Conservation (phyloP, 768 basidiomycete species). For the Pisolithus tinctorius region DNA sequence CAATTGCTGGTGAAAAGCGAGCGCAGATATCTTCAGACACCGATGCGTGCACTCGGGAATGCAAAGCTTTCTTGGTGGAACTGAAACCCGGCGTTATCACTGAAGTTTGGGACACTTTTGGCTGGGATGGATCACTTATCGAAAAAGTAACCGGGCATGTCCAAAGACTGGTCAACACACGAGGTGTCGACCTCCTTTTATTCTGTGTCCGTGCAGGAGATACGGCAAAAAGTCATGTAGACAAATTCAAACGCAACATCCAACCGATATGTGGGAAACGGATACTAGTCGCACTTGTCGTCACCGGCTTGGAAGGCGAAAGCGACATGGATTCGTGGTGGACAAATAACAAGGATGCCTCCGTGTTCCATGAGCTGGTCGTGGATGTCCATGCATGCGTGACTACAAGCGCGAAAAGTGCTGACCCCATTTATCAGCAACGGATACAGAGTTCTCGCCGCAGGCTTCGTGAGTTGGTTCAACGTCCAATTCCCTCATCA, state of each 20-base stretch:
- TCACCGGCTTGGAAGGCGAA: constrained; percentile 15
- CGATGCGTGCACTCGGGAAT: neutral
- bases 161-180: neutral
- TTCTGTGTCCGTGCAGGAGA: neutral
- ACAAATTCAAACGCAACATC: neutral
- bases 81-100: neutral
- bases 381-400: neutral
- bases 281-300: constrained; percentile 6
- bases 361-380: neutral
- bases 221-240: neutral
- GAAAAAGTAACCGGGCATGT: neutral
- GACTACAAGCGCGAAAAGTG: neutral
- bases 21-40: neutral
- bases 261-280: neutral
- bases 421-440: neutral
- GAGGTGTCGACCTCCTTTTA: neutral
- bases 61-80: neutral
- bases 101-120: neutral
- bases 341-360: constrained; percentile 15
- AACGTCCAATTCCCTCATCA: neutral
- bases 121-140: neutral
- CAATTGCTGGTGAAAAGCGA: neutral
- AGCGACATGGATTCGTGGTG: constrained; percentile 26
- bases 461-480: neutral
- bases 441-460: neutral